A percentile compares a stretch with the other conserved stretches of the same genome.
Evolutionary conservation across 257 asterid genomes (phyloP).

Genomic region (Gardenia jasminoides): DNA sequence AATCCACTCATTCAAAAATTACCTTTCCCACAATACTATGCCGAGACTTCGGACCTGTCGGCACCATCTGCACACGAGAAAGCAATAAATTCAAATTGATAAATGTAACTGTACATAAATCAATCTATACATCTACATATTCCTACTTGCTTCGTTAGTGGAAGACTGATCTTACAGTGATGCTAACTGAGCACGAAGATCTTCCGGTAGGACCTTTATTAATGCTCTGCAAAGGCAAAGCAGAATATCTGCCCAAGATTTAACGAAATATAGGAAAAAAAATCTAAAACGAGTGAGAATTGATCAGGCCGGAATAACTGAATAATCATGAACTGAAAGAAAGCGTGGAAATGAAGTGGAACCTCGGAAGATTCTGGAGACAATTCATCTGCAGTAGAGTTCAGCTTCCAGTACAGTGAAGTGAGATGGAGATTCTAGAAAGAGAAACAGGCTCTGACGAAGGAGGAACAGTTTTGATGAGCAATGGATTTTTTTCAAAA

Average conservation of each 20-base stretch:
- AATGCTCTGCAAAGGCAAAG: slow-evolving; percentile 54
- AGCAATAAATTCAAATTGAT: background rate
- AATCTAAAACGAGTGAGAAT: background rate
- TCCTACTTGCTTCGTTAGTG: background rate
- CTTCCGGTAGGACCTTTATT: slow-evolving; percentile 31
- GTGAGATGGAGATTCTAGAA: background rate
- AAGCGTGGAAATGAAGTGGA: slow-evolving; percentile 1
- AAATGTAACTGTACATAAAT: background rate
- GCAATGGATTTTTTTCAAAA: background rate
- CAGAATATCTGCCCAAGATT: slow-evolving; percentile 48
- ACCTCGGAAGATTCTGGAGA: slow-evolving; percentile 81
- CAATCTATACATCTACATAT: background rate
- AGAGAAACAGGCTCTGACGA: slow-evolving; percentile 6
- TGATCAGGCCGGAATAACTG: background rate
- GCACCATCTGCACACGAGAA: slow-evolving; percentile 19
- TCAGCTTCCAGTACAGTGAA: background rate
- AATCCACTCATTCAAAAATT: slow-evolving; percentile 1
- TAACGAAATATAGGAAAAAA: too few relatives aligned
- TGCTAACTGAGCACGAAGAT: slow-evolving; percentile 30
- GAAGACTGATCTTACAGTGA: slow-evolving; percentile 38
- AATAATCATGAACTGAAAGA: background rate
- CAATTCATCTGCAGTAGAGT: slow-evolving; percentile 51
- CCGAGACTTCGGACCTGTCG: slow-evolving; percentile 17
- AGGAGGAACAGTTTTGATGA: background rate
- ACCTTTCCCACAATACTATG: slow-evolving; percentile 26